Evolutionary conservation across 805 yeast species (phyloP), one percentile per base, ranked within the genome.

Genomic region (Ascoidea tarda): DNA sequence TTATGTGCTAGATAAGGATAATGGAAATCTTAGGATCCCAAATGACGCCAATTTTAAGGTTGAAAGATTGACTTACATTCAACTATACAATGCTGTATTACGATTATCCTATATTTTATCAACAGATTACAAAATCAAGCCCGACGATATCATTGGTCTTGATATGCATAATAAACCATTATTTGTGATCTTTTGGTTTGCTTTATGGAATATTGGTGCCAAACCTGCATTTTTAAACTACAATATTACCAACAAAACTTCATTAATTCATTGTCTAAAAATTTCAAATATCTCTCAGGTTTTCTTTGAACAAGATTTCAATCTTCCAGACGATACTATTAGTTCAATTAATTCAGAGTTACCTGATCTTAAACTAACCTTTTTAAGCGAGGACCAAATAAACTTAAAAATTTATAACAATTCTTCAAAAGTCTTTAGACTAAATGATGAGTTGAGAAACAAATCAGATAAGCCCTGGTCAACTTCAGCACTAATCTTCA

Each of bases 191-290:
- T 63, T 85, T 46, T 87, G 96, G 95, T 73, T 86, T 52, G 85
- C 96, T 0, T 67, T 85, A 49, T 90, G 96, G 96, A 86, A 87
- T 60, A 73, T 90, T 52, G 97, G 97, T 47, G 96, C 96, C 0
- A 66, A 75, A 6, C 96, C 96, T 0, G 89, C 96, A 0, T 84
- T 91, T 59, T 69, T 91, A 60, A 90, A 90, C 68, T 87, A 81
- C 69, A 90, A 89, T 65, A 73, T 84, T 50, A 21, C 28, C 28
- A 72, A 75, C 51, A 89, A 87, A 32, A 73, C 75, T 51, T 84
- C 96, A 1, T 73, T 90, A 58, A 78, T 79, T 12, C 97, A 91
- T 67, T 87, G 96, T 57, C 69, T 91, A 59, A 78, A 77, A 57
- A 77, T 83, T 32, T 82, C 89, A n/a, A 68, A 76, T 10, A 75